These are phyloP conservation scores for Aureobasidium sp. DNA, from an alignment of 2,329 filamentous ascomycete genomes.

Conservation along the genomic window DNA sequence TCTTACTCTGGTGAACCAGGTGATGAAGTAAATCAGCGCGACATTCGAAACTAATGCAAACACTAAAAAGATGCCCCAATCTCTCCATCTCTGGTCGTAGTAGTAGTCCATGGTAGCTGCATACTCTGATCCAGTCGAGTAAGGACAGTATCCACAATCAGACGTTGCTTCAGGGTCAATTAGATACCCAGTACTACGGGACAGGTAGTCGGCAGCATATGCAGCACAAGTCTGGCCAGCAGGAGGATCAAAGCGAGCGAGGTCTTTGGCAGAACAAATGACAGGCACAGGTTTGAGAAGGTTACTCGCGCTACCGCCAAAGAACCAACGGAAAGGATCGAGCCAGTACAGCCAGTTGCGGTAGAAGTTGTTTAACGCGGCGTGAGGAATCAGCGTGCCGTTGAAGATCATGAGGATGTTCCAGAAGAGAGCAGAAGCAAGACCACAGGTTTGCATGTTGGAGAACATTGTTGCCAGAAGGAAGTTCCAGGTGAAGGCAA, in stretches of 20 bases:
- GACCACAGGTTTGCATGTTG: slow-evolving; percentile 23
- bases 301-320: slow-evolving; percentile 41
- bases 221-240: slow-evolving; percentile 38
- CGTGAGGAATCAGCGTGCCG: slow-evolving; percentile 18
- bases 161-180: slow-evolving; percentile 43
- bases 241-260: slow-evolving; percentile 44
- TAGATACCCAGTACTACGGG: slow-evolving; percentile 39
- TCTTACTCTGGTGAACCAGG: slow-evolving; percentile 19
- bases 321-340: slow-evolving; percentile 50
- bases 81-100: slow-evolving; percentile 19
- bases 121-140: slow-evolving; percentile 21
- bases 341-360: slow-evolving; percentile 63
- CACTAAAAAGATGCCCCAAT: slow-evolving; percentile 18
- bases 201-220: slow-evolving; percentile 46
- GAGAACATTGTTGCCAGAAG: slow-evolving; percentile 9
- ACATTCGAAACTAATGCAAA: slow-evolving; percentile 17
- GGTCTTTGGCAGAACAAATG: slow-evolving; percentile 34
- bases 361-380: slow-evolving; percentile 20
- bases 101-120: slow-evolving; percentile 19
- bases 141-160: slow-evolving; percentile 22
- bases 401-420: slow-evolving; percentile 22
- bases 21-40: slow-evolving; percentile 19
- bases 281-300: slow-evolving; percentile 59
- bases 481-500: slow-evolving; percentile 12
- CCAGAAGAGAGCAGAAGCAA: slow-evolving; percentile 21